Evolutionary conservation across 2,329 filamentous ascomycete species (phyloP).

Genomic region (Aspergillus ochraceus): DNA sequence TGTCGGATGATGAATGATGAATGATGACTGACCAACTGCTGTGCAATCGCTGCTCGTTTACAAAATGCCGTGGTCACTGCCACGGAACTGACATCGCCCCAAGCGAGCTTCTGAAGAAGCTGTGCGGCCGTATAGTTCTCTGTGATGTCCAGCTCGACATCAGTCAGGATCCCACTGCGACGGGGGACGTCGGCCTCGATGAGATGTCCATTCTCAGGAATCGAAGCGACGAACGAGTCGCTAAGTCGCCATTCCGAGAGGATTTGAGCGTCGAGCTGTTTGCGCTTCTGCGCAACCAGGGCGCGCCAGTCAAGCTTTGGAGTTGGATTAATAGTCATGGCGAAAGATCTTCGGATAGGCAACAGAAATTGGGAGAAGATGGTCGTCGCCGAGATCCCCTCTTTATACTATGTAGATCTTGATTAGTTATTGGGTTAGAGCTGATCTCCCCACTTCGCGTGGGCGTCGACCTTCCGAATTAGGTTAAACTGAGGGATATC

Average conservation of each 20-base stretch:
- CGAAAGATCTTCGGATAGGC: too few species aligned
- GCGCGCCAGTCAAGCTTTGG: conserved; percentile 19
- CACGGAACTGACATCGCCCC: conserved; percentile 20
- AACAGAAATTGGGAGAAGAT: too few species aligned
- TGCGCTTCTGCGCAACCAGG: conserved; percentile 27
- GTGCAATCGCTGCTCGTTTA: conserved; percentile 40
- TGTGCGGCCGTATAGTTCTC: conserved; percentile 24
- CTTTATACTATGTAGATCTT: too few species aligned
- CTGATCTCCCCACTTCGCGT: too few species aligned
- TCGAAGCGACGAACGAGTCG: conserved; percentile 6
- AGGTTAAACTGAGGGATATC: too few species aligned
- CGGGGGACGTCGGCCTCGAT: conserved; percentile 22
- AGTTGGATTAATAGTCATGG: conserved; percentile 12
- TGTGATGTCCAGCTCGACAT: conserved; percentile 51
- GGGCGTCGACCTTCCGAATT: too few species aligned
- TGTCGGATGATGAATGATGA: too few species aligned
- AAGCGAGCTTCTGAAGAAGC: conserved; percentile 20
- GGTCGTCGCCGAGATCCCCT: too few species aligned
- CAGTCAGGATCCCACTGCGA: conserved; percentile 46
- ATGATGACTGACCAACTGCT: conserved; percentile 28
- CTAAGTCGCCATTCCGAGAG: conserved; percentile 35
- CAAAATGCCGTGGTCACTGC: conserved; percentile 38
- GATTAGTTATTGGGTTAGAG: too few species aligned
- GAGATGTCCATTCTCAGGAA: conserved; percentile 11
- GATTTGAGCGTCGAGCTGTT: conserved; percentile 30